A percentile compares a stretch with the other conserved stretches of the same genome.
Evolutionary conservation across 352 stramenopile species (phyloP).

Genomic region (Globisporangium perplexum): DNA sequence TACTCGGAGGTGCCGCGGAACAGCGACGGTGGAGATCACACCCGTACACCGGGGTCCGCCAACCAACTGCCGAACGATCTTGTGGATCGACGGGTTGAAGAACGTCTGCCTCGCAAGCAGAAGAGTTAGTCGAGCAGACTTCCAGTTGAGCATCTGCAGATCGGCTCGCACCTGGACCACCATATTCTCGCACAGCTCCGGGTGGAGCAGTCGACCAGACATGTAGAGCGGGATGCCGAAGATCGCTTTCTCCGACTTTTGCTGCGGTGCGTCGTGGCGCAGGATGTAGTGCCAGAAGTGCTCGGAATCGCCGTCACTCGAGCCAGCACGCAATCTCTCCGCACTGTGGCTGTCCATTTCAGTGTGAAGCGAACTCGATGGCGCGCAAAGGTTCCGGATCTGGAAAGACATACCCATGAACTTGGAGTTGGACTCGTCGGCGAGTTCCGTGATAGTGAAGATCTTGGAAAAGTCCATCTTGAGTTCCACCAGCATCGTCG

Average conservation of each 20-base stretch:
- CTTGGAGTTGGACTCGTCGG: constrained; percentile 84
- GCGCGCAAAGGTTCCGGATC: constrained; percentile 20
- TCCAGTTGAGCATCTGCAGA: not conserved
- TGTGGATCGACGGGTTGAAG: constrained; percentile 83
- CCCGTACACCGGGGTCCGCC: constrained; percentile 71
- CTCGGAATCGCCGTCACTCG: constrained; percentile 14
- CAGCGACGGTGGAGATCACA: constrained; percentile 52
- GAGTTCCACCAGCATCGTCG: constrained; percentile 81
- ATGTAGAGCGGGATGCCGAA: constrained; percentile 82
- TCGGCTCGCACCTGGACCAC: constrained; percentile 46
- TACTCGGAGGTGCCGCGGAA: constrained; percentile 42
- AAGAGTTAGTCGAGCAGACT: not conserved
- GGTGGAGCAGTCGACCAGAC: constrained; percentile 74
- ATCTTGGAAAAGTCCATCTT: constrained; percentile 85
- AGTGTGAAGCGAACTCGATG: not conserved
- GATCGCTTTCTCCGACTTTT: constrained; percentile 71
- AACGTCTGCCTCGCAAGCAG: constrained; percentile 36
- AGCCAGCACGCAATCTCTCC: not conserved
- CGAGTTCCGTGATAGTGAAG: constrained; percentile 82
- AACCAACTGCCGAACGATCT: constrained; percentile 77
- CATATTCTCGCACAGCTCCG: constrained; percentile 85
- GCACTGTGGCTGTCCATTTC: not conserved
- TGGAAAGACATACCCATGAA: constrained; percentile 80
- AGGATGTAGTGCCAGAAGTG: constrained; percentile 71
- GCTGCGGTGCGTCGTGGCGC: constrained; percentile 43